phyloP scores from a whole-genome alignment of 345 rosid genomes.

The Eucalyptus globulus region DNA sequence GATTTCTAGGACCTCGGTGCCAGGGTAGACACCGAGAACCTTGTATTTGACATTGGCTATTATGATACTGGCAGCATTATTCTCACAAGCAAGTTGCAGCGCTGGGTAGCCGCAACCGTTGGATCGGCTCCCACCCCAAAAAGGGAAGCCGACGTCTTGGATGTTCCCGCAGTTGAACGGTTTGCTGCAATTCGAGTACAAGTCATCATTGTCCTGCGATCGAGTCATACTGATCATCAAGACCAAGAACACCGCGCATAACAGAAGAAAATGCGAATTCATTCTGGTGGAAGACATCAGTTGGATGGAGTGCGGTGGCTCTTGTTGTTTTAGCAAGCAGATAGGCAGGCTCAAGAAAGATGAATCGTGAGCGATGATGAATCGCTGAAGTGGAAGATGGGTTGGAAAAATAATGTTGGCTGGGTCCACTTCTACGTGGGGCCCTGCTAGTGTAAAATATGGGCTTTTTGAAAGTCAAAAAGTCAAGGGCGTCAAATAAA shows the following conservation, averaged over 20 bases:
- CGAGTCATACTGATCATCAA: background rate
- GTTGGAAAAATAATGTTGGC: background rate
- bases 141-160: constrained; percentile 8
- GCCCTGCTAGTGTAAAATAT: background rate
- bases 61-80: constrained; percentile 1
- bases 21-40: background rate
- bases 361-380: background rate
- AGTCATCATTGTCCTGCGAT: background rate
- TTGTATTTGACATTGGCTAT: constrained; percentile 1
- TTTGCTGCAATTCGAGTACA: background rate
- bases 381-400: background rate
- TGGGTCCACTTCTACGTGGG: background rate
- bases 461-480: background rate
- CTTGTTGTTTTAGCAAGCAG: background rate
- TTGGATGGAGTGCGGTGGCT: background rate
- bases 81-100: constrained; percentile 5
- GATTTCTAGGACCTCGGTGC: background rate
- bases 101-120: constrained; percentile 5
- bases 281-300: background rate
- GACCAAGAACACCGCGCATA: background rate
- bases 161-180: constrained; percentile 8
- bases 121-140: constrained; percentile 12
- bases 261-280: background rate
- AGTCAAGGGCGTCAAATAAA: background rate
- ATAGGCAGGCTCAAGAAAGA: background rate